Base-by-base conservation (phyloP, 495 filamentous ascomycete species). In the Aspergillus sclerotiicarbonarius region DNA sequence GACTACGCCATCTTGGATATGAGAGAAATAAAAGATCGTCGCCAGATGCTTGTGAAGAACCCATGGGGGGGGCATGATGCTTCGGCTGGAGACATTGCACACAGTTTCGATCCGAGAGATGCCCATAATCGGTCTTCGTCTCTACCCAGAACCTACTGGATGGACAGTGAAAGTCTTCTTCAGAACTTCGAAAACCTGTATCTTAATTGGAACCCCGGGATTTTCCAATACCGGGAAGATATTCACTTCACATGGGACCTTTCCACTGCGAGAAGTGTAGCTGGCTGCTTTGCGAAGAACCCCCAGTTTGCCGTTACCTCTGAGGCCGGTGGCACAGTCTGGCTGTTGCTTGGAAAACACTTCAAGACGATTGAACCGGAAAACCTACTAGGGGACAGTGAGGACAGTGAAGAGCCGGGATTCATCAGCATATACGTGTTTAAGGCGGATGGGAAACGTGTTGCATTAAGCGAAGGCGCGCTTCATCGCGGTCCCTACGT, bases 121-220 rank as follows among this genome's bases (percentile, higher is more conserved):
- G 15, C 57, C 20, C 47, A 58, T 20, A 50, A 62, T 19, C 46
- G 55, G 30, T 58, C 67, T 6, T 61, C 65, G 37, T 65, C 76
- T 37, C 67, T 73, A 0, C 86, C 88, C 15, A 91, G 92, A 8
- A 86, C 84, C 21, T 96, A 98, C 67, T 97, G 94, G 92, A 96
- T 98, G 76, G 83, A 85, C 29, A 82, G 92, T 37, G 87, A 92
- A 54, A 87, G 90, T 51, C 83, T 96, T 7, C 80, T 91, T 31
- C 92, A 94, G 62, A 84, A 94, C 64, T 99, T 96, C 61, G 90
- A 96, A 59, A 95, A 92, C 21, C 80, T 98, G 30, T 99, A 98
- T 71, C 76, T 98, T 45, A 99, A 97, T 71, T 99, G 95, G 95
- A 96, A 96, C 63, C 92, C 95, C 6, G 82, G 80, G 2, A 75